Percentiles rank a stretch among this genome's conserved stretches.
Conservation (phyloP, 2,329 filamentous ascomycete genomes). For the Rhexocercosporidium sp. region DNA sequence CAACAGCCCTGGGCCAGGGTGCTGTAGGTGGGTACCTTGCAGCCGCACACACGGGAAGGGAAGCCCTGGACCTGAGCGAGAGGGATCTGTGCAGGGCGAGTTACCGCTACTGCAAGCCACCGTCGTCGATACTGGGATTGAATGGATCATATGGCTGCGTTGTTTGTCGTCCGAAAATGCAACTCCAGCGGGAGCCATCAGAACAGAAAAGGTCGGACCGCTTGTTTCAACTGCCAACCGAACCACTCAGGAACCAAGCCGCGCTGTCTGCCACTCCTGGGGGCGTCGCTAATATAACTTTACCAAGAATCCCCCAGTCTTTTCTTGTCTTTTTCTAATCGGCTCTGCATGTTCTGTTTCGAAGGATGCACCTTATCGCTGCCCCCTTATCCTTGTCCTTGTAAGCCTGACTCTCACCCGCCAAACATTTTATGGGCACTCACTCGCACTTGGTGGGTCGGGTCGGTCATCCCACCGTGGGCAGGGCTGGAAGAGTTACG, state of each 20-base stretch:
- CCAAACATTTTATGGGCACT: constrained; percentile 4
- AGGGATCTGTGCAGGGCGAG: constrained; percentile 5
- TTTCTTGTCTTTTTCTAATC: background rate
- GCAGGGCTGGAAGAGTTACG: background rate
- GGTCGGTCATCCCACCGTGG: no score
- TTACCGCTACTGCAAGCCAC: constrained; percentile 15
- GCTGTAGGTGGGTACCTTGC: constrained; percentile 20
- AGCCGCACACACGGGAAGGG: constrained; percentile 14
- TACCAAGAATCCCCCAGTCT: background rate
- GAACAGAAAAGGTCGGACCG: constrained; percentile 13
- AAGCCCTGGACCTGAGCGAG: background rate
- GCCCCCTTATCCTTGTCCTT: background rate
- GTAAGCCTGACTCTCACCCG: background rate
- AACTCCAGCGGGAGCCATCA: background rate
- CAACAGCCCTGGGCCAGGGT: no score
- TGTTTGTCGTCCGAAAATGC: constrained; percentile 1
- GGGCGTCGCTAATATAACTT: constrained; percentile 4
- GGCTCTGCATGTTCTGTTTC: constrained; percentile 1
- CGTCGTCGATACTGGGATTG: background rate
- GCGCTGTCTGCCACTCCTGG: constrained; percentile 1
- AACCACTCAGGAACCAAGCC: constrained; percentile 1
- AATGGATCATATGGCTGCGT: background rate
- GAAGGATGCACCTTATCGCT: constrained; percentile 13
- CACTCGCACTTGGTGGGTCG: no score
- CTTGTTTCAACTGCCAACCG: constrained; percentile 17